phyloP scores from a whole-genome alignment of 176 grass and related monocot genomes.

The Coix lacrymajobi region DNA sequence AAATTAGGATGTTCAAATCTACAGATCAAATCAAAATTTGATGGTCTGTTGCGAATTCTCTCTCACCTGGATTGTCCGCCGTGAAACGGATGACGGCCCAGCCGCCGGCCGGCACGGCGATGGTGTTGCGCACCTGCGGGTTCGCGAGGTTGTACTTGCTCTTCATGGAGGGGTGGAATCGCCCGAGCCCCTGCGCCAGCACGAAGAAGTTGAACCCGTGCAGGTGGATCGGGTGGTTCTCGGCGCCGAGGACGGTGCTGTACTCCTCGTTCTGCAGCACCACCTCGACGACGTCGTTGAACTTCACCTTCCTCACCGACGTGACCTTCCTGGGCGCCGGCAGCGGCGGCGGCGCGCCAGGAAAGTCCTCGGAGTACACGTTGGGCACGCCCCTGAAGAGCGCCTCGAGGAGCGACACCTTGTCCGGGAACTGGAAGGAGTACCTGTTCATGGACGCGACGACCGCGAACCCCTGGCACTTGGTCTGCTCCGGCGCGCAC shows the following conservation, averaged over 20 bases:
- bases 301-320: slow-evolving; percentile 35
- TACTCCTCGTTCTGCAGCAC: slow-evolving; percentile 50
- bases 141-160: slow-evolving; percentile 45
- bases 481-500: slow-evolving; percentile 29
- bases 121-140: slow-evolving; percentile 41
- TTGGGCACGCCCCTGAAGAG: not conserved
- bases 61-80: slow-evolving; percentile 47
- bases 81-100: slow-evolving; percentile 54
- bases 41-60: not conserved
- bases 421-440: slow-evolving; percentile 43
- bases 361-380: slow-evolving; percentile 55
- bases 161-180: slow-evolving; percentile 14
- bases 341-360: slow-evolving; percentile 5
- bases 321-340: not conserved
- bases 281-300: slow-evolving; percentile 56
- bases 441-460: slow-evolving; percentile 49
- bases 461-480: slow-evolving; percentile 24
- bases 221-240: slow-evolving; percentile 91
- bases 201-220: slow-evolving; percentile 91
- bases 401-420: slow-evolving; percentile 51
- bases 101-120: slow-evolving; percentile 45
- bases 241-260: slow-evolving; percentile 16
- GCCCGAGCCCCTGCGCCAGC: slow-evolving; percentile 61
- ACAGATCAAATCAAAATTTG: not conserved
- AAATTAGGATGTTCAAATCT: not conserved